Evolutionary conservation across 2,329 filamentous ascomycete genomes (phyloP), one percentile per base, ranked within the genome.

Genomic region (Teratosphaeria nubilosa): DNA sequence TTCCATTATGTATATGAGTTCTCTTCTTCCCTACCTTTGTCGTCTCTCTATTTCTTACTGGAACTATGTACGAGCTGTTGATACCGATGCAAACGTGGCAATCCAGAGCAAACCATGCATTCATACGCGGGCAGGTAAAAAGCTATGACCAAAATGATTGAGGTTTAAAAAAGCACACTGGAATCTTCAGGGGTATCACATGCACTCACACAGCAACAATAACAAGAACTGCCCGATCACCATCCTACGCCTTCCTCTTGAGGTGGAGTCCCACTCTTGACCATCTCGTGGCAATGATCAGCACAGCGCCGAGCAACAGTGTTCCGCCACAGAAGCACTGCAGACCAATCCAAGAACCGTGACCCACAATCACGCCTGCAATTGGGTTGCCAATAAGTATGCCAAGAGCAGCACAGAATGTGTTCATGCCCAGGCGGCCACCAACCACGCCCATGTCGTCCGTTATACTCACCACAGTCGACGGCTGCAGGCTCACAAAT

Each of bases 331-430:
- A 62, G 53, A 68, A 68, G 9, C 45, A 55, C 56, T 65, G 62
- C 56, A 66, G 53, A 9, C 62, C 65, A 25, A 59, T 31, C 62
- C 63, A 68, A 24, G 52, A 52, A 10, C 60, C 58, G 25, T 60
- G 5, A 61, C 63, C 52, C 3, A 59, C 53, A 6, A 64, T 61
- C 11, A 58, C 58, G 41, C 65, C 66, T 4, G 59, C 65, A 27
- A 66, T 58, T 5, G 65, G 66, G 22, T 63, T 63, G 5, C 65
- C 66, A 22, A 68, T 63, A 51, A 68, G 52, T 7, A 68, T 59
- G 1, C 64, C 64, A n/a, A 63, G 41, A 9, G 63, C 62, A 2
- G 61, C 58, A 54, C 60, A 65, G 25, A 65, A 63, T n/a, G 57
- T 64, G 27, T 62, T 62, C 63, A 68, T 63, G 1, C 66, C 66